Conservation (phyloP, 164 flowering plant species). For the Amborella trichopoda region DNA sequence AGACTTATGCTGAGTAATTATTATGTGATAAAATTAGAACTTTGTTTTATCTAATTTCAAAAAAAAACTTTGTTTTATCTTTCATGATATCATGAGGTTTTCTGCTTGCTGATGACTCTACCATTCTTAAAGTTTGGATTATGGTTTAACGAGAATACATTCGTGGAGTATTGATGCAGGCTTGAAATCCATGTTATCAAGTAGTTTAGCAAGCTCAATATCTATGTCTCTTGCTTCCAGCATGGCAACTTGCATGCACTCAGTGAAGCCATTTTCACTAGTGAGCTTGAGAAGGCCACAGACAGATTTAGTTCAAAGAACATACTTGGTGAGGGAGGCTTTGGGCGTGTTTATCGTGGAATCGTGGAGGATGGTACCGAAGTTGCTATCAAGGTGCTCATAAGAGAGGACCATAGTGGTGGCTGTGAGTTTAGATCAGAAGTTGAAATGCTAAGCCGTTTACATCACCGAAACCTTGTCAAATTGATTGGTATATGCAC, state of each 20-base stretch:
- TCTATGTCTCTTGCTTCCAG: conserved; percentile 64
- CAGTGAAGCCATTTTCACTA: conserved; percentile 72
- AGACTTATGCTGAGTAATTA: too few species aligned
- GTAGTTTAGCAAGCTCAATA: conserved; percentile 54
- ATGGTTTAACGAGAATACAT: background rate
- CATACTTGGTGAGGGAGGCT: conserved; percentile 90
- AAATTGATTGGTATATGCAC: conserved; percentile 87
- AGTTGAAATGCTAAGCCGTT: conserved; percentile 92
- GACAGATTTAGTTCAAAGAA: conserved; percentile 61
- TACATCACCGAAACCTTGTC: conserved; percentile 95
- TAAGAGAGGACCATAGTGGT: conserved; percentile 58
- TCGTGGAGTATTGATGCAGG: background rate
- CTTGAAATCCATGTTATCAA: conserved; percentile 22
- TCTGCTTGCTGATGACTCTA: background rate
- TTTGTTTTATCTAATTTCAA: too few species aligned
- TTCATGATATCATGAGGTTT: background rate
- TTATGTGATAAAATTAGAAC: too few species aligned
- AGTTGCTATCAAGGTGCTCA: conserved; percentile 82
- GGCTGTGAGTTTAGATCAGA: conserved; percentile 91
- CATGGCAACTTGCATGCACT: conserved; percentile 61
- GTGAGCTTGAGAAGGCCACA: conserved; percentile 81
- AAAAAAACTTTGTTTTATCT: too few species aligned
- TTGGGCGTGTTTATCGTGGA: conserved; percentile 87
- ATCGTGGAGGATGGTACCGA: conserved; percentile 57
- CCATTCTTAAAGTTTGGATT: background rate